Percentiles rank a stretch among this genome's conserved stretches.
Conservation (phyloP, 2,329 filamentous ascomycete genomes). For the Thielaviopsis cerberus region DNA sequence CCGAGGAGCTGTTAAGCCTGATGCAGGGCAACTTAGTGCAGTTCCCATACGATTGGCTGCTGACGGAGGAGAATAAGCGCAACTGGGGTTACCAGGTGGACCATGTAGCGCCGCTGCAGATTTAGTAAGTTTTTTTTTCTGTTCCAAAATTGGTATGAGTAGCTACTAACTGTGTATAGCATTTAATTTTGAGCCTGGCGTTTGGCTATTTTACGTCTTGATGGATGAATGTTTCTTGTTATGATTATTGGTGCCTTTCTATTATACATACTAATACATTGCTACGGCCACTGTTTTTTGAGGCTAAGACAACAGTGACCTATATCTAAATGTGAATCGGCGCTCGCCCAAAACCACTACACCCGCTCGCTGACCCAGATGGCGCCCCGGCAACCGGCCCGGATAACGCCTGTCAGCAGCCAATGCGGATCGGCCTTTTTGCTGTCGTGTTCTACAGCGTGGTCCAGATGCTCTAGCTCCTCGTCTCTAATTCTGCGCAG, state of each 20-base stretch:
- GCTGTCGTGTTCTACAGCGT: conserved; percentile 83
- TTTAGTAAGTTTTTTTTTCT: conserved; percentile 53
- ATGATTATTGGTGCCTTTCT: background rate
- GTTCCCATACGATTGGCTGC: conserved; percentile 92
- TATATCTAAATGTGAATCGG: too few species aligned
- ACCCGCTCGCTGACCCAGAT: conserved; percentile 78
- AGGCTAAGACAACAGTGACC: background rate
- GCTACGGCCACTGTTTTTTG: background rate
- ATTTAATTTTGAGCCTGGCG: background rate
- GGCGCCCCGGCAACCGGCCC: conserved; percentile 74
- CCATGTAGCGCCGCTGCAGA: conserved; percentile 85
- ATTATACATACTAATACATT: conserved; percentile 6
- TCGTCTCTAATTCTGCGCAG: conserved; percentile 79
- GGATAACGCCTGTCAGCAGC: conserved; percentile 68
- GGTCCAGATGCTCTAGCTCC: conserved; percentile 89
- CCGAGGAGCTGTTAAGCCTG: conserved; percentile 62
- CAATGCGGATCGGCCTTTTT: conserved; percentile 82
- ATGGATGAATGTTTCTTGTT: background rate
- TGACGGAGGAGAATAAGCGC: conserved; percentile 74
- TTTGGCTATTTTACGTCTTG: background rate
- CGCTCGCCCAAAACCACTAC: conserved; percentile 19
- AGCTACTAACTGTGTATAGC: background rate
- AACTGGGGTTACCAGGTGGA: conserved; percentile 97
- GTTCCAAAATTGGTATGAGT: too few species aligned
- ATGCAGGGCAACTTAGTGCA: conserved; percentile 77